Percentiles rank a stretch among this genome's conserved stretches.
Evolutionary conservation across 2,329 filamentous ascomycete species (phyloP).

Genomic region (Blastomyces parvus): DNA sequence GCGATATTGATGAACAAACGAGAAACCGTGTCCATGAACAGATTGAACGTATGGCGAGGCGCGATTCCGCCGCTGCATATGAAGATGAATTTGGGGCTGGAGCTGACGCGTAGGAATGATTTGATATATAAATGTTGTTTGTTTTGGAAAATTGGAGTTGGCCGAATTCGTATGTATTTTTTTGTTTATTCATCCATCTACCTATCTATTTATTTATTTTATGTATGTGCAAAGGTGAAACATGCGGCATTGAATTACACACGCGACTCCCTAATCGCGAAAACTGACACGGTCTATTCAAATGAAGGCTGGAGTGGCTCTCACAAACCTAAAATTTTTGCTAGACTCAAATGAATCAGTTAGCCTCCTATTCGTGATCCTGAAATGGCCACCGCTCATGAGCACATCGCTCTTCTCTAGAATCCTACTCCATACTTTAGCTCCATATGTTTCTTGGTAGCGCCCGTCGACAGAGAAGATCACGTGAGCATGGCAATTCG

Average conservation of each 20-base stretch:
- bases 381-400: constrained; percentile 12
- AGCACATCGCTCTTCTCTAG: constrained; percentile 10
- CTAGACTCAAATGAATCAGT: background rate
- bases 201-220: too few relatives aligned
- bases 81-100: constrained; percentile 56
- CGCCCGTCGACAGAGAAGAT: too few relatives aligned
- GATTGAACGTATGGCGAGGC: constrained; percentile 60
- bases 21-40: constrained; percentile 75
- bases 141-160: background rate
- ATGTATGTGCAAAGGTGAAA: too few relatives aligned
- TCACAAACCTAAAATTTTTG: background rate
- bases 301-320: background rate
- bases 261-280: background rate
- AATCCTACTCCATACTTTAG: too few relatives aligned
- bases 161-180: background rate
- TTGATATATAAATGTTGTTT: background rate
- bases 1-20: constrained; percentile 59
- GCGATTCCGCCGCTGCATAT: constrained; percentile 42
- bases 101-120: constrained; percentile 32
- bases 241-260: too few relatives aligned
- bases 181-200: too few relatives aligned
- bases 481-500: too few relatives aligned
- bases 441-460: constrained; percentile 8
- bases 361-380: constrained; percentile 12
- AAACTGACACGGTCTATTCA: background rate